A percentile compares a stretch with the other conserved stretches of the same genome.
Evolutionary conservation across 179 eudicot species (phyloP).

Genomic region (Dionaea muscipula): DNA sequence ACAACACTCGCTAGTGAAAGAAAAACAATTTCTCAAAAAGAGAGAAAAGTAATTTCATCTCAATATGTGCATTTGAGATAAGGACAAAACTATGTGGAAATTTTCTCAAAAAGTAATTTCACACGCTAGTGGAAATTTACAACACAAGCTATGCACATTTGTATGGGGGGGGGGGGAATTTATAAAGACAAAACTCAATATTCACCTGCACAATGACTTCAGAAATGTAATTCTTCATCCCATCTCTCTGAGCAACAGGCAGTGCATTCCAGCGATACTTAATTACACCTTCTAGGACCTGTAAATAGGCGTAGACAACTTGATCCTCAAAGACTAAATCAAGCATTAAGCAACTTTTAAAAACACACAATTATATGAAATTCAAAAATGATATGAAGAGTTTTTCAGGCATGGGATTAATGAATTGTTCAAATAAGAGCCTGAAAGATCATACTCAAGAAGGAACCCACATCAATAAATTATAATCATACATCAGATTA

Average conservation of each 20-base stretch:
- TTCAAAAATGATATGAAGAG: too few species aligned
- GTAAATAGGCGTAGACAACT: not conserved
- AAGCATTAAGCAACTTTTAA: not conserved
- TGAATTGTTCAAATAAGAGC: too few species aligned
- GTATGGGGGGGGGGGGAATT: too few species aligned
- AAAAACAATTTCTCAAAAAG: too few species aligned
- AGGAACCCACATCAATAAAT: not conserved
- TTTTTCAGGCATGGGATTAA: too few species aligned
- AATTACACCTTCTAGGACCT: conserved; percentile 95
- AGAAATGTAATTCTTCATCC: conserved; percentile 93
- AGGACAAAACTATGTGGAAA: too few species aligned
- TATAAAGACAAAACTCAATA: not conserved
- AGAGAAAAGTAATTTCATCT: too few species aligned
- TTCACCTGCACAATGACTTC: conserved; percentile 80
- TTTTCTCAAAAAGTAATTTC: too few species aligned
- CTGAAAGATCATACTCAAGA: not conserved
- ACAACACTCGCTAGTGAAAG: not conserved
- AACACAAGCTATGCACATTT: too few species aligned
- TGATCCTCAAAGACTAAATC: not conserved
- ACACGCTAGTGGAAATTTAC: too few species aligned
- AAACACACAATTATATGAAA: not conserved
- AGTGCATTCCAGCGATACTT: conserved; percentile 97
- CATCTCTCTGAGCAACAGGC: conserved; percentile 88
- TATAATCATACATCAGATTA: not conserved
- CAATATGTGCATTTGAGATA: too few species aligned